Base-by-base conservation (phyloP, 495 filamentous ascomycete species). In the Haplographium delicatum region DNA sequence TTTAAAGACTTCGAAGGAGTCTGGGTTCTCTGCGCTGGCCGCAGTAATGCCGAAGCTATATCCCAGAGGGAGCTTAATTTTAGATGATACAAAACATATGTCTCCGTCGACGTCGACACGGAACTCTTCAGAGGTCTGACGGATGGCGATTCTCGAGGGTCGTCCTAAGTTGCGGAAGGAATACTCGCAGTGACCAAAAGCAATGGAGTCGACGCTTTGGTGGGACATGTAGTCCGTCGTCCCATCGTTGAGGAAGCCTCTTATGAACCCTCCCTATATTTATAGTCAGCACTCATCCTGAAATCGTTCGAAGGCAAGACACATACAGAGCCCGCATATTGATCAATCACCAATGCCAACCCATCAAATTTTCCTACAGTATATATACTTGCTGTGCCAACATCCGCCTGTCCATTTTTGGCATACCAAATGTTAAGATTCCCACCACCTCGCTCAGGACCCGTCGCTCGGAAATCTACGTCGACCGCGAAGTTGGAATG, bases 161-260 rank as follows among this genome's bases (percentile, higher is more conserved):
- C 88, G 80, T 13, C 93, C 93, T 18, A 93, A 72, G 68, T 98
- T 98, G 44, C 93, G 86, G 72, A 96, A 98, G 26, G 81, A 59
- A 60, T 91, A 95, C 55, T 84, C 79, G 71, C 93, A 98, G 68
- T 96, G 88, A 20, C 89, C 93, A 62, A 98, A 98, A 26, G 94
- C 87, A 37, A 96, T 74, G 54, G 74, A 83, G 66, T 96, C 90
- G 3, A 95, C 82, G 58, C 77, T 84, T 51, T 81, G 77, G 62
- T 91, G 86, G 41, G 74, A 74, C 60, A 82, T 86, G 75, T 86
- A 96, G 63, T 93, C 86, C 51, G 72, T 81, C 20, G 70, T 80
- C 47, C 91, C 93, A 65, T 97, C 93, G 66, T 97, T 98, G 62
- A 98, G 68, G 72, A 97, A 97, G 18, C 86, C 93, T 50, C 93